A percentile compares a stretch with the other conserved stretches of the same genome.
Conservation (phyloP, 441 rosid genomes). For the Erodium chrysanthum region DNA sequence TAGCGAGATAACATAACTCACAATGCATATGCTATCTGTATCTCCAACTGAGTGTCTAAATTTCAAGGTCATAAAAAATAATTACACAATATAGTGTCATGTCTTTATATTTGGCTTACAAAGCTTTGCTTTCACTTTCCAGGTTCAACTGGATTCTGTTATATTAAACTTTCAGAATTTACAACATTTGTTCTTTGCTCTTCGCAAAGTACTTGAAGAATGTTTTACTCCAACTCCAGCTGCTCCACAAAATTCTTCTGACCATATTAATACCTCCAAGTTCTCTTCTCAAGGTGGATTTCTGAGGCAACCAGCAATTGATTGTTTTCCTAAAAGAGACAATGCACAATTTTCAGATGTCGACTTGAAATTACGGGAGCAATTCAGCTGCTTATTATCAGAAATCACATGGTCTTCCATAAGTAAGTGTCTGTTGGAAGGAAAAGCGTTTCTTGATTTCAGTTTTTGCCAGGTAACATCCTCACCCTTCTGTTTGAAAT, state of each 20-base stretch:
- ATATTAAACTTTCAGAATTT: constrained; percentile 59
- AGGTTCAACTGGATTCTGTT: constrained; percentile 67
- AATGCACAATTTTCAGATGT: constrained; percentile 26
- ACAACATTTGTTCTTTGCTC: constrained; percentile 77
- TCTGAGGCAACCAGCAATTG: constrained; percentile 54
- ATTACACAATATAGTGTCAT: not conserved
- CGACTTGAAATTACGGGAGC: constrained; percentile 36
- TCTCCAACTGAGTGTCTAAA: not conserved
- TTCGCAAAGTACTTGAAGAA: constrained; percentile 66
- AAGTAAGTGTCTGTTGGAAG: constrained; percentile 68
- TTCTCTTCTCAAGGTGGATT: constrained; percentile 81
- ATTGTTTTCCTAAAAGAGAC: constrained; percentile 29
- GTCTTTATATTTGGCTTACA: constrained; percentile 2
- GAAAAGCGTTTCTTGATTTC: constrained; percentile 66
- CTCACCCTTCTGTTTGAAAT: not conserved
- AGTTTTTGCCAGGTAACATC: constrained; percentile 72
- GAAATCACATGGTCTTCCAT: constrained; percentile 67
- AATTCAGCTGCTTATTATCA: constrained; percentile 44
- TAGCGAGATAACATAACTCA: not conserved
- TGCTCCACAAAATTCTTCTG: constrained; percentile 31
- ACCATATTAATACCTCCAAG: constrained; percentile 19
- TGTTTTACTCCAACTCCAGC: constrained; percentile 36
- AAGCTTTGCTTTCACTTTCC: constrained; percentile 26
- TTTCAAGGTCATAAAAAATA: not conserved
- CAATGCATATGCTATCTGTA: too few relatives aligned